Evolutionary conservation across 352 stramenopile genomes (phyloP).

Genomic region (Elongisporangium prolatum): DNA sequence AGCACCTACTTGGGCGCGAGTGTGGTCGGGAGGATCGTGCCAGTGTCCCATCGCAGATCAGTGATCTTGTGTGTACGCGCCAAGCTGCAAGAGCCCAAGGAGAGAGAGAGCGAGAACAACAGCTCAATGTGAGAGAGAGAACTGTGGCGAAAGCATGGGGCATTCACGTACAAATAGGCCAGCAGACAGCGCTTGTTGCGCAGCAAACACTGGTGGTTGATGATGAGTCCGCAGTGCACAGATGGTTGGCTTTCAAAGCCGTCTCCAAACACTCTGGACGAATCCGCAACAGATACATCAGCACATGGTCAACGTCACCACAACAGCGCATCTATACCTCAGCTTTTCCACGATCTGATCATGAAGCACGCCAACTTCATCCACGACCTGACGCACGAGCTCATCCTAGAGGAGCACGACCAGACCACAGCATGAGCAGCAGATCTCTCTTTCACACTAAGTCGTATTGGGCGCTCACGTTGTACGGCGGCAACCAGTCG

Average conservation of each 20-base stretch:
- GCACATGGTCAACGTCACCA: neutral
- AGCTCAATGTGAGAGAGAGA: neutral
- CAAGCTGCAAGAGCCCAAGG: slow-evolving; percentile 34
- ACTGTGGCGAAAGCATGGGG: neutral
- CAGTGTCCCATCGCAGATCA: slow-evolving; percentile 87
- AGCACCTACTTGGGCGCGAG: slow-evolving; percentile 63
- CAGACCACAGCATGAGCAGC: neutral
- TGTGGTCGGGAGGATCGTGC: slow-evolving; percentile 76
- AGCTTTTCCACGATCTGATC: slow-evolving; percentile 78
- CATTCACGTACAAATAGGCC: slow-evolving; percentile 69
- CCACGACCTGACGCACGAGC: slow-evolving; percentile 72
- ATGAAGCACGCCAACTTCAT: slow-evolving; percentile 62
- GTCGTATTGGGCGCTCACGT: slow-evolving; percentile 42
- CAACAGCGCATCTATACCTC: slow-evolving; percentile 21
- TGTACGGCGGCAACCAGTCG: slow-evolving; percentile 91
- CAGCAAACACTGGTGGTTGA: slow-evolving; percentile 87
- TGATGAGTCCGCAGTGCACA: slow-evolving; percentile 75
- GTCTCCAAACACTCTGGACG: slow-evolving; percentile 49
- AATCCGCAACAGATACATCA: neutral
- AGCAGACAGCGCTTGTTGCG: slow-evolving; percentile 89
- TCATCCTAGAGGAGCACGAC: slow-evolving; percentile 47
- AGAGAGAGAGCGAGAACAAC: neutral
- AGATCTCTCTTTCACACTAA: slow-evolving; percentile 6
- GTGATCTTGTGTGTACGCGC: slow-evolving; percentile 86
- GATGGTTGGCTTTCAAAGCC: slow-evolving; percentile 54